Base-by-base conservation (phyloP, 2,329 filamentous ascomycete genomes). In the Colletotrichum lentis region DNA sequence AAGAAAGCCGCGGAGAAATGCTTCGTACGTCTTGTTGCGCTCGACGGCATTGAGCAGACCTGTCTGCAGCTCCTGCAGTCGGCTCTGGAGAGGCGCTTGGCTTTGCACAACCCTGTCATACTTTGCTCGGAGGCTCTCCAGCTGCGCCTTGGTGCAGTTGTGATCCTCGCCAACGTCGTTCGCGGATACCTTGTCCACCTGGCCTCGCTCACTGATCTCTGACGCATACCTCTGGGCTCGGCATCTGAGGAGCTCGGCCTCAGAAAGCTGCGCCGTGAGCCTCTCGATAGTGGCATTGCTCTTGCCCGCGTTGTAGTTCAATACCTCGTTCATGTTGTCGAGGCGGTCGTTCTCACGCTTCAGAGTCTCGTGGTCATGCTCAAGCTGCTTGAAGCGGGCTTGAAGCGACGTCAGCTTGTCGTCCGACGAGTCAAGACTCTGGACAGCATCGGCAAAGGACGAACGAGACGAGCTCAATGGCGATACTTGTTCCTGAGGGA, bases 81-180 rank as follows among this genome's bases (percentile, higher is more conserved):
- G 43, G 5, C 20, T 20, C 14, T 52, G 11, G 0, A 65, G 49
- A 22, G 66, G 55, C 10, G 18, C 31, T 14, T 35, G 54, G 44
- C 44, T 69, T 12, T 49, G 16, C 3, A 46, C 35, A 2, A 37
- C 50, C 8, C 50, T 56, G 10, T n/a, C 12, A n/a, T 66, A 41
- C 62, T 66, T 69, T 22, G 14, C 54, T 50, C 55, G 61, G 50
- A 66, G 61, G 37, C 35, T 39, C 5, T 20, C 35, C 6, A 69
- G 22, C 37, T 61, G 49, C 3, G 50, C n/a, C 22, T 61, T 39
- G 12, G 22, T 47, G 12, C 46, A 31, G 5, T 50, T 56, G 10
- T 50, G 43, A 2, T 55, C 66, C 2, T 52, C 37, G 16, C 61
- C 16, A 66, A 18, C 4, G 31, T 35, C 16, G 2, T 18, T 27